phyloP scores from a whole-genome alignment of 495 filamentous ascomycete species.

The Neurospora sp. region DNA sequence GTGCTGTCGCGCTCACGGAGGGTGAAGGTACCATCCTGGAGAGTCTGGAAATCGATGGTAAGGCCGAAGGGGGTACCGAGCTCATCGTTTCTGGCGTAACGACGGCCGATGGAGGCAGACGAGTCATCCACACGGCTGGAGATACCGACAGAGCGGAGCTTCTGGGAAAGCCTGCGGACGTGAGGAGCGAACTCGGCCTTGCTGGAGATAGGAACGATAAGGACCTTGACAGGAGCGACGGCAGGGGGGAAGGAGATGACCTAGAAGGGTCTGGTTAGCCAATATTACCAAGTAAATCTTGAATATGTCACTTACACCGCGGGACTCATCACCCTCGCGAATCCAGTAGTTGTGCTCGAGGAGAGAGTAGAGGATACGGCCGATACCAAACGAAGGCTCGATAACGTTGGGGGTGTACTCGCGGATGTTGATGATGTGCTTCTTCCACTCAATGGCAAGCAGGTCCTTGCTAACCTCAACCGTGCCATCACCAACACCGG shows the following conservation, averaged over 20 bases:
- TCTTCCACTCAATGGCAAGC: constrained; percentile 60
- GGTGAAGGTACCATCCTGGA: constrained; percentile 62
- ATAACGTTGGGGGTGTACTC: constrained; percentile 80
- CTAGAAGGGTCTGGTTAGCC: constrained; percentile 22
- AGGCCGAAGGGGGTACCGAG: constrained; percentile 61
- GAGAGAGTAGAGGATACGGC: constrained; percentile 65
- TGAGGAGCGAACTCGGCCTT: constrained; percentile 51
- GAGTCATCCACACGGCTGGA: constrained; percentile 58
- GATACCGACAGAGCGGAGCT: constrained; percentile 49
- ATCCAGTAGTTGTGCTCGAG: constrained; percentile 77
- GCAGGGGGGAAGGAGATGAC: constrained; percentile 66
- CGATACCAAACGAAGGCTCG: constrained; percentile 79
- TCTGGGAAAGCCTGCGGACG: constrained; percentile 44
- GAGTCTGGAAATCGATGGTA: constrained; percentile 65
- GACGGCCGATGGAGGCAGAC: constrained; percentile 62
- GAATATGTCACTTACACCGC: constrained; percentile 44
- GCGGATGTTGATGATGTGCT: constrained; percentile 54
- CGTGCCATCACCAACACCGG: constrained; percentile 37
- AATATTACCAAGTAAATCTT: neutral
- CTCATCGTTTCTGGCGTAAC: constrained; percentile 64
- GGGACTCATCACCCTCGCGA: constrained; percentile 56
- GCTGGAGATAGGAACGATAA: constrained; percentile 60
- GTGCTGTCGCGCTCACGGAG: constrained; percentile 63
- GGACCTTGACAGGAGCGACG: constrained; percentile 65
- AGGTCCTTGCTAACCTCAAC: constrained; percentile 64